Percentiles rank a stretch among this genome's conserved stretches.
Conservation (phyloP, 257 asterid genomes). For the Capsicum chinense region DNA sequence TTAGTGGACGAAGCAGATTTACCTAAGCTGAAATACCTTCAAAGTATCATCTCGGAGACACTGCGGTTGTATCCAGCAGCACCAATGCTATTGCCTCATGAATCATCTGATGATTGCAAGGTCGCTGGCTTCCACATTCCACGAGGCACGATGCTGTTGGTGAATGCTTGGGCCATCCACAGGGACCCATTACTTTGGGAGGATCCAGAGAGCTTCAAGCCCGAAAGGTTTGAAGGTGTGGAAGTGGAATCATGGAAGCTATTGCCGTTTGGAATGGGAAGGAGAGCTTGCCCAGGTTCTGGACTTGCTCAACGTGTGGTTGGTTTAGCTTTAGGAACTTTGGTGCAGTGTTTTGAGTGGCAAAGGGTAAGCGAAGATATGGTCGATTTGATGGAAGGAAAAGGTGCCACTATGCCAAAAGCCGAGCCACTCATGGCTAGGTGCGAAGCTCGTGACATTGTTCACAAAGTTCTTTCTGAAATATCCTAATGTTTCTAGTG, state of each 20-base stretch:
- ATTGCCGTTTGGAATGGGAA: slow-evolving; percentile 73
- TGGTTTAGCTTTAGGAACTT: slow-evolving; percentile 49
- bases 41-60: slow-evolving; percentile 50
- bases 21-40: slow-evolving; percentile 58
- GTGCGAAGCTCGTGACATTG: slow-evolving; percentile 44
- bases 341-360: slow-evolving; percentile 73
- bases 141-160: slow-evolving; percentile 50
- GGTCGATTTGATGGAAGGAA: slow-evolving; percentile 58
- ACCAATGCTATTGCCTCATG: slow-evolving; percentile 61
- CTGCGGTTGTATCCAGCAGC: slow-evolving; percentile 55
- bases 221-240: slow-evolving; percentile 54
- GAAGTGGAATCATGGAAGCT: slow-evolving; percentile 43
- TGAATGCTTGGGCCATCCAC: slow-evolving; percentile 74
- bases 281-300: slow-evolving; percentile 72
- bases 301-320: slow-evolving; percentile 58
- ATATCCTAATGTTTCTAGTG: neutral
- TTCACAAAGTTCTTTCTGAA: slow-evolving; percentile 28
- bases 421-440: slow-evolving; percentile 50
- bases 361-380: slow-evolving; percentile 38
- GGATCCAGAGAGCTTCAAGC: slow-evolving; percentile 51
- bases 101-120: slow-evolving; percentile 53
- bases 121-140: slow-evolving; percentile 61
- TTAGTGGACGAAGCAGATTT: slow-evolving; percentile 54
- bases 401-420: slow-evolving; percentile 51
- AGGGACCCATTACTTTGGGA: slow-evolving; percentile 67